Conservation (phyloP, 2,329 filamentous ascomycete genomes). For the Pseudopyrenochaeta lycopersici region DNA sequence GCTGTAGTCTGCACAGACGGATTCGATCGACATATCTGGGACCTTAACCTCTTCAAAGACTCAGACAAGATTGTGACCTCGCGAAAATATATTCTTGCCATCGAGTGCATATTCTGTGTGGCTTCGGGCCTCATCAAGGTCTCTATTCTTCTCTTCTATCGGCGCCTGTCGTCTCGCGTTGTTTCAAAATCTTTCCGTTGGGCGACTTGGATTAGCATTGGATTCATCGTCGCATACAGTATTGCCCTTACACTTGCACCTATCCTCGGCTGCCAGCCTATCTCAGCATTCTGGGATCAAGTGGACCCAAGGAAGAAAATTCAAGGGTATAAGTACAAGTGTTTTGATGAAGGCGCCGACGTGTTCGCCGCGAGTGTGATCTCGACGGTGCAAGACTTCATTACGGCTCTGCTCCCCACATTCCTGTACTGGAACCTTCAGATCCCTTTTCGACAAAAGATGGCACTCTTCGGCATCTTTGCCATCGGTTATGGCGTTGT, state of each 20-base stretch:
- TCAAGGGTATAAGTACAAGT: slow-evolving; percentile 37
- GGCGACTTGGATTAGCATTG: slow-evolving; percentile 36
- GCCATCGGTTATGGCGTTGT: slow-evolving; percentile 42
- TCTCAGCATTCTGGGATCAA: slow-evolving; percentile 45
- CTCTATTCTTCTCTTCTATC: slow-evolving; percentile 45
- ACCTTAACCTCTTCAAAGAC: slow-evolving; percentile 19
- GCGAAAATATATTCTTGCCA: slow-evolving; percentile 39
- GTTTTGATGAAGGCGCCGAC: slow-evolving; percentile 45
- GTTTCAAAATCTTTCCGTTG: slow-evolving; percentile 36
- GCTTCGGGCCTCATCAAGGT: slow-evolving; percentile 43
- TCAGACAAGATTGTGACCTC: slow-evolving; percentile 20
- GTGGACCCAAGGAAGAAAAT: slow-evolving; percentile 20
- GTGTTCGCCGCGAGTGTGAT: slow-evolving; percentile 38
- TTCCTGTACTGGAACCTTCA: slow-evolving; percentile 45
- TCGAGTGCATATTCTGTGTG: slow-evolving; percentile 37
- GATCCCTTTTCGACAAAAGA: slow-evolving; percentile 38
- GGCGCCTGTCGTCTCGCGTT: slow-evolving; percentile 35
- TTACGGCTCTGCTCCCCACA: slow-evolving; percentile 42
- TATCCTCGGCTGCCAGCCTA: slow-evolving; percentile 39
- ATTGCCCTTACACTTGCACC: slow-evolving; percentile 39
- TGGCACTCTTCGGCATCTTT: slow-evolving; percentile 42
- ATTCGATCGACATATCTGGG: slow-evolving; percentile 42
- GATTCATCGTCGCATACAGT: slow-evolving; percentile 34
- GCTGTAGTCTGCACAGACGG: slow-evolving; percentile 19
- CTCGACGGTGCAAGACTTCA: slow-evolving; percentile 36